phyloP scores from a whole-genome alignment of 2,329 filamentous ascomycete species.

The Fusarium odoratissimum region DNA sequence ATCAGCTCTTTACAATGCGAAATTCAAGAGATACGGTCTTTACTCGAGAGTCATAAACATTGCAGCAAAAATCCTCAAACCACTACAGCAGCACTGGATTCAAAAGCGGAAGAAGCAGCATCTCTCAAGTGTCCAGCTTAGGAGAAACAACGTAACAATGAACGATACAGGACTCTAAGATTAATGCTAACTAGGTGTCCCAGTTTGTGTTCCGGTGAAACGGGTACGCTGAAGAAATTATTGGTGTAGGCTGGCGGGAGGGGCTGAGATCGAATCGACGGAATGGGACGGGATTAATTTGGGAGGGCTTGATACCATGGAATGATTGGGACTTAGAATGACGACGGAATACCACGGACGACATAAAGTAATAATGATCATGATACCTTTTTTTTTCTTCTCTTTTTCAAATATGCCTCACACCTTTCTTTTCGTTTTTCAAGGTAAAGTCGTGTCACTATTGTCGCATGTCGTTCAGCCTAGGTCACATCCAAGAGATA shows the following conservation, averaged over 20 bases:
- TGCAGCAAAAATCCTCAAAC: not conserved
- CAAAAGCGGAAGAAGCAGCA: not conserved
- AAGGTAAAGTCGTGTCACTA: not conserved
- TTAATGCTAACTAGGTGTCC: not conserved
- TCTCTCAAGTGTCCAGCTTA: not conserved
- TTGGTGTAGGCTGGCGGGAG: not conserved
- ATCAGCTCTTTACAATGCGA: not conserved
- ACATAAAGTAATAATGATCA: not conserved
- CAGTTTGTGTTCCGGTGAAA: not conserved
- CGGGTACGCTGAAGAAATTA: not conserved
- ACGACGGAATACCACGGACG: not conserved
- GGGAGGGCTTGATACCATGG: not conserved
- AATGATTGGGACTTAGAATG: not conserved
- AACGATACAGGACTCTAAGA: constrained; percentile 40
- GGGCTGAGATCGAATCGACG: not conserved
- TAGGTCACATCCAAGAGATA: not conserved
- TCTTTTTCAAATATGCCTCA: not conserved
- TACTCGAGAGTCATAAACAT: constrained; percentile 1
- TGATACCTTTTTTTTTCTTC: not conserved
- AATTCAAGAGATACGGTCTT: not conserved
- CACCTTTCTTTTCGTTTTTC: not conserved
- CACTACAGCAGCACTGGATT: not conserved
- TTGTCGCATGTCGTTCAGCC: not conserved
- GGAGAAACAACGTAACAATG: fast-evolving
- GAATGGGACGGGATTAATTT: not conserved